Evolutionary conservation across 257 asterid genomes (phyloP).

Genomic region (Penstemon barbatus): DNA sequence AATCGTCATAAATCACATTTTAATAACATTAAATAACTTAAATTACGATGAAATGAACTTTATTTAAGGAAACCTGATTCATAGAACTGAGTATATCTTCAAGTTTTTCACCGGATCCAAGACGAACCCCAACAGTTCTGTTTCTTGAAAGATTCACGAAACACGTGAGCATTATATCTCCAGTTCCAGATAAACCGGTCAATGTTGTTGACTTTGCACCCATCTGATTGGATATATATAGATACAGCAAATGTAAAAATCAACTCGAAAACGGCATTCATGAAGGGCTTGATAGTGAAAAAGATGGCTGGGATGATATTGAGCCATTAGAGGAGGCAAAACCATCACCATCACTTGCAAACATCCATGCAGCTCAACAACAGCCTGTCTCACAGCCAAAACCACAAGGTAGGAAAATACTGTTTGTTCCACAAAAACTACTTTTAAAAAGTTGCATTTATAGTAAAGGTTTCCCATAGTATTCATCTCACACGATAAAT

Average conservation of each 20-base stretch:
- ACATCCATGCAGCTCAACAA: constrained; percentile 87
- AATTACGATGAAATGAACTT: background rate
- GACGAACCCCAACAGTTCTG: constrained; percentile 93
- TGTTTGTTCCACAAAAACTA: background rate
- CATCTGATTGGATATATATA: constrained; percentile 56
- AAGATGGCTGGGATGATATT: constrained; percentile 92
- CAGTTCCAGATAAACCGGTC: constrained; percentile 86
- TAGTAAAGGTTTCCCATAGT: background rate
- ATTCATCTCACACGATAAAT: too few relatives aligned
- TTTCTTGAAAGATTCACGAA: constrained; percentile 92
- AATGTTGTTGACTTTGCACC: constrained; percentile 88
- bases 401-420: constrained; percentile 55
- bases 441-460: background rate
- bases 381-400: constrained; percentile 75
- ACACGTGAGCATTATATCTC: constrained; percentile 96
- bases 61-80: constrained; percentile 57
- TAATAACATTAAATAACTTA: background rate
- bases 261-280: constrained; percentile 68
- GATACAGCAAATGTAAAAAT: background rate
- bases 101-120: constrained; percentile 92
- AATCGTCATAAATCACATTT: constrained; percentile 12
- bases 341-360: constrained; percentile 79
- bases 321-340: constrained; percentile 83
- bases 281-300: constrained; percentile 56
- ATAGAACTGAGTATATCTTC: constrained; percentile 79